Evolutionary conservation across 1,139 yeast species (phyloP).

Genomic region (Nakaseomyces bracarensis): DNA sequence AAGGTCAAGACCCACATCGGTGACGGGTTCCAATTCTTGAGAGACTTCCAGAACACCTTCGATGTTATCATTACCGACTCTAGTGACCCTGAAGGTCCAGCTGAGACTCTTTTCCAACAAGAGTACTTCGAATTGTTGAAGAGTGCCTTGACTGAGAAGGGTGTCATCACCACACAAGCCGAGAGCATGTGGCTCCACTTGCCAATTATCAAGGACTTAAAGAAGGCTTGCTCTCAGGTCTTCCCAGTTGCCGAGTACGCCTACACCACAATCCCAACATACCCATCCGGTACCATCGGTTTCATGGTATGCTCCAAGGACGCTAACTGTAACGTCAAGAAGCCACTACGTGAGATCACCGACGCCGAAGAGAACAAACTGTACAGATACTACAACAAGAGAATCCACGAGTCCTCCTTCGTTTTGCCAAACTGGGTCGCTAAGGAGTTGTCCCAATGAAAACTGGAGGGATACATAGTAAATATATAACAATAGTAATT

Average conservation of each 20-base stretch:
- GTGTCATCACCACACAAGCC: constrained; percentile 86
- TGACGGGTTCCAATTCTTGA: constrained; percentile 87
- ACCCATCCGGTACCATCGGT: constrained; percentile 90
- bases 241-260: constrained; percentile 88
- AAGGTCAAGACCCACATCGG: constrained; percentile 77
- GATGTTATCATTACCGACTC: constrained; percentile 93
- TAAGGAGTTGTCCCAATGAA: constrained; percentile 28
- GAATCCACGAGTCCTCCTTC: constrained; percentile 77
- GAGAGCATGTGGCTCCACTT: constrained; percentile 87
- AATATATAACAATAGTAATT: no score
- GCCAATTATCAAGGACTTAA: constrained; percentile 66
- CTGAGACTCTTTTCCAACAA: constrained; percentile 78
- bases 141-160: constrained; percentile 75
- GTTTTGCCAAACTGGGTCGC: constrained; percentile 85
- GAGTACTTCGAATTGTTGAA: constrained; percentile 73
- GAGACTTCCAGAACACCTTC: constrained; percentile 59
- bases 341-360: constrained; percentile 60
- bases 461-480: no score
- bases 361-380: constrained; percentile 54
- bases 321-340: constrained; percentile 48
- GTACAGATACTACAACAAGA: constrained; percentile 71
- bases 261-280: constrained; percentile 84
- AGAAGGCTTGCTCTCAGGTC: constrained; percentile 63
- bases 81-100: constrained; percentile 96
- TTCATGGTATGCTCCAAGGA: constrained; percentile 89